A percentile compares a stretch with the other conserved stretches of the same genome.
Conservation (phyloP, 1,284 basidiomycete species). For the Trichosporon coremiiforme region DNA sequence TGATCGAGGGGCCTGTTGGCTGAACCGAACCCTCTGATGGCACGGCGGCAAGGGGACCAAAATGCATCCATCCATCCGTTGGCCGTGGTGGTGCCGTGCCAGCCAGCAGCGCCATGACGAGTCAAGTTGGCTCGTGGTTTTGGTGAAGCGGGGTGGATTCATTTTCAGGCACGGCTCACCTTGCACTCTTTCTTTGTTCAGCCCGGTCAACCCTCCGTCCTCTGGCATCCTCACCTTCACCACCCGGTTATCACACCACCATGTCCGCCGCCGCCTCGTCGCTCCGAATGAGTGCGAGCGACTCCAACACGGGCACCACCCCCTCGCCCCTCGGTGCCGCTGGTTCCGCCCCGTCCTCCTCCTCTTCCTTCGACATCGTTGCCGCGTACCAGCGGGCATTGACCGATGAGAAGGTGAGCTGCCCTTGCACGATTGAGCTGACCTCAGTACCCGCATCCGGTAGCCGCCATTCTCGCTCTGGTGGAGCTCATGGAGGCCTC, state of each 20-base stretch:
- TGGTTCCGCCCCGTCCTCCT: neutral
- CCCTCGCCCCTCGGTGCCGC: neutral
- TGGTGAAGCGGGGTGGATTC: neutral
- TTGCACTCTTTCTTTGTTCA: constrained; percentile 5
- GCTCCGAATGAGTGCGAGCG: constrained; percentile 14
- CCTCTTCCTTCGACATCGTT: constrained; percentile 49
- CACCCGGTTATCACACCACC: neutral
- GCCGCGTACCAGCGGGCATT: constrained; percentile 49
- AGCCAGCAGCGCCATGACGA: too few species aligned
- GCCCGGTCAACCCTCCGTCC: neutral
- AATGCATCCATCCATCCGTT: constrained; percentile 11
- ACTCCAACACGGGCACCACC: neutral
- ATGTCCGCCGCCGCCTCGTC: constrained; percentile 24
- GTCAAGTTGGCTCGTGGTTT: constrained; percentile 1
- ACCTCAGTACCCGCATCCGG: constrained; percentile 50
- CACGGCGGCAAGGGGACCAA: neutral
- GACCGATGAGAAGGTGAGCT: constrained; percentile 51
- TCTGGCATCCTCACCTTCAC: neutral
- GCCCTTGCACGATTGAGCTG: neutral
- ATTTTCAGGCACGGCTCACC: constrained; percentile 23
- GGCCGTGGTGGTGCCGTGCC: neutral
- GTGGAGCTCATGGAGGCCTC: constrained; percentile 55
- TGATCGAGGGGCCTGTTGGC: constrained; percentile 4
- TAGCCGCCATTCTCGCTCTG: constrained; percentile 56
- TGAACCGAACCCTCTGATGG: neutral